Percentiles rank a stretch among this genome's conserved stretches.
Conservation (phyloP, 2,329 filamentous ascomycete species). For the Cladophialophora chaetospira region DNA sequence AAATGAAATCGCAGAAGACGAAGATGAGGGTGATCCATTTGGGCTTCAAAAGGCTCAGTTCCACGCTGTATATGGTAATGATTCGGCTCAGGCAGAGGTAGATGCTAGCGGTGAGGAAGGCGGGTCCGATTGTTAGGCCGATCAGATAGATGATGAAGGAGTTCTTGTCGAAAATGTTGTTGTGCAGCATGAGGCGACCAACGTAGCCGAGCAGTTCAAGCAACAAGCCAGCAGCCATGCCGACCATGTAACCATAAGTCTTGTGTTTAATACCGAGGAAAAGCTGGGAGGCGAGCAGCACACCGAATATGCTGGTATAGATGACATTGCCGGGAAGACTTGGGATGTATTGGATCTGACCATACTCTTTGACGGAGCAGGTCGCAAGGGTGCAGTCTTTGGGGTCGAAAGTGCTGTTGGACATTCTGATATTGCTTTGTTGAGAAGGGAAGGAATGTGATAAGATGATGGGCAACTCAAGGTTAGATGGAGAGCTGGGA, state of each 20-base stretch:
- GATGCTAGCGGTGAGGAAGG: slow-evolving; percentile 65
- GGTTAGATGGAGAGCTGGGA: background rate
- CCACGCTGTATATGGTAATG: slow-evolving; percentile 40
- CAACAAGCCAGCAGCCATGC: slow-evolving; percentile 56
- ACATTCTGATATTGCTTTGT: background rate
- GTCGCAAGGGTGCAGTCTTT: slow-evolving; percentile 16
- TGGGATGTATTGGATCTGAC: slow-evolving; percentile 57
- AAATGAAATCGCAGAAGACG: slow-evolving; percentile 64
- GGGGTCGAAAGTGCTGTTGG: background rate
- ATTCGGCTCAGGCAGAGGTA: slow-evolving; percentile 61
- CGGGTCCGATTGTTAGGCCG: slow-evolving; percentile 65
- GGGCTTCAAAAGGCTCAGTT: slow-evolving; percentile 39
- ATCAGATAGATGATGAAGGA: slow-evolving; percentile 58
- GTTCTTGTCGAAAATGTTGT: slow-evolving; percentile 55
- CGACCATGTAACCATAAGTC: slow-evolving; percentile 55
- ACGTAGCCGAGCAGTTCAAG: slow-evolving; percentile 63
- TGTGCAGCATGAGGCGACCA: slow-evolving; percentile 58
- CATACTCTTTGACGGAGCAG: slow-evolving; percentile 19
- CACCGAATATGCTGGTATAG: slow-evolving; percentile 55
- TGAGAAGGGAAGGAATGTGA: background rate
- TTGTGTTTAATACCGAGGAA: slow-evolving; percentile 49
- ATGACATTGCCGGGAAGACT: slow-evolving; percentile 55
- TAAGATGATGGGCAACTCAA: too few species aligned
- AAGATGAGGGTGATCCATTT: slow-evolving; percentile 50
- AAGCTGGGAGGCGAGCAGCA: slow-evolving; percentile 46